Base-by-base conservation (phyloP, 2,329 filamentous ascomycete species). In the Biscogniauxia marginata region DNA sequence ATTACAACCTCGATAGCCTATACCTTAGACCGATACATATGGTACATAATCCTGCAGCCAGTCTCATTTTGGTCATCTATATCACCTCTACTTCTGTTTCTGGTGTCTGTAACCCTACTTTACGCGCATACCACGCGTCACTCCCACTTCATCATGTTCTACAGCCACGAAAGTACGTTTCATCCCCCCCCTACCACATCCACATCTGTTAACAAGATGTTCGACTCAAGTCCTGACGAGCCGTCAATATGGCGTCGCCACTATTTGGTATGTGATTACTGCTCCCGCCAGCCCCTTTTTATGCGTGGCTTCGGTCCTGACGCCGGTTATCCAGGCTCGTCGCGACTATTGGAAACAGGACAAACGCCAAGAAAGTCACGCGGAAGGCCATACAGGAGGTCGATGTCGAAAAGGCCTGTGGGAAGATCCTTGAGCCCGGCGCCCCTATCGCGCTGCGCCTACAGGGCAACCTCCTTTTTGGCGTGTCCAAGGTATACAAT, bases 341-440 rank as follows among this genome's bases (percentile, higher is more conserved):
- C 45, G 95, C 95, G 45, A 99, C 93, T 0, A 83, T 96, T 1
- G 92, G 92, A 18, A 81, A 84, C 4, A 90, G 86, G 62, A 89
- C 87, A 0, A 82, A 76, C 52, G 79, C 88, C 39, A 89, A 85
- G 65, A 91, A 86, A 66, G 79, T 99, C 65, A 90, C 87, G 7
- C 85, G 89, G 49, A 96, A 95, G 71, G 88, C 90, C 7, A 96
- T 99, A 57, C 85, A 93, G 57, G 86, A 91, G 16, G 95, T 99
- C 63, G 83, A 98, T 67, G 87, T 99, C 22, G 81, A 85, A 34
- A 92, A 89, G 68, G 93, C 95, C 55, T 97, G 93, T 72, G 82
- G 88, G 61, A 95, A 88, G n/a, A 96, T 99, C 70, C 84, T 90
- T 39, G 82, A 90, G 55, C 92, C 65, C 0, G 90, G 88, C 5